These are phyloP conservation scores for Pseudogymnoascus sp. DNA, from an alignment of 2,329 filamentous ascomycete genomes.

Conservation along the genomic window DNA sequence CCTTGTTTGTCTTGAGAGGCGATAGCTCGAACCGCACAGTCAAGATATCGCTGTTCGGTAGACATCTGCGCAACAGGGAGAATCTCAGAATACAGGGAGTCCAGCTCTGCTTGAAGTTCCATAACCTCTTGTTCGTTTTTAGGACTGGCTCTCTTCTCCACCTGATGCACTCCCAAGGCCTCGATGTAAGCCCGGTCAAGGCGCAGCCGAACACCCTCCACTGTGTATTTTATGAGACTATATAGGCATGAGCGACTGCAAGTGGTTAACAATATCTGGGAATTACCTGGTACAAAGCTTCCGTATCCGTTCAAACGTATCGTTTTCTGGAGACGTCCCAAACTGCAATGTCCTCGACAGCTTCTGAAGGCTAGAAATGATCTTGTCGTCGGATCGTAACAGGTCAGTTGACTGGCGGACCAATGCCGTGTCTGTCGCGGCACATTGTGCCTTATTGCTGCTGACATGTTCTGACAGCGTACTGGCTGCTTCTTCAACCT, in stretches of 20 bases:
- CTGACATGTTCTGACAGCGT: slow-evolving; percentile 37
- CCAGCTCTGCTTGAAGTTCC: slow-evolving; percentile 54
- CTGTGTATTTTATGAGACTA: slow-evolving; percentile 49
- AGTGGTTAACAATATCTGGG: background rate
- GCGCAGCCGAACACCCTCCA: slow-evolving; percentile 45
- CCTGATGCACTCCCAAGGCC: slow-evolving; percentile 24
- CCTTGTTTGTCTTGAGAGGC: slow-evolving; percentile 37
- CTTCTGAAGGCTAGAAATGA: slow-evolving; percentile 58
- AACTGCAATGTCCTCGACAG: slow-evolving; percentile 53
- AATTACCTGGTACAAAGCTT: slow-evolving; percentile 46
- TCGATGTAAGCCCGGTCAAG: slow-evolving; percentile 50
- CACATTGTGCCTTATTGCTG: slow-evolving; percentile 45
- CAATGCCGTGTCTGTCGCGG: slow-evolving; percentile 36
- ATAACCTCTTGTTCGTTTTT: slow-evolving; percentile 34
- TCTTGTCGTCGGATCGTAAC: slow-evolving; percentile 55
- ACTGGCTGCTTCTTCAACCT: slow-evolving; percentile 43
- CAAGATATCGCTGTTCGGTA: slow-evolving; percentile 57
- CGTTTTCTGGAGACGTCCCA: slow-evolving; percentile 43
- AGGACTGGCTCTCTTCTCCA: background rate
- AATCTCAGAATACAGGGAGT: slow-evolving; percentile 62
- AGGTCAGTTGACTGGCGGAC: slow-evolving; percentile 41
- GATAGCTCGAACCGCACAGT: slow-evolving; percentile 46
- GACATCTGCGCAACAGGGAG: slow-evolving; percentile 64
- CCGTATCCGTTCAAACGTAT: slow-evolving; percentile 48
- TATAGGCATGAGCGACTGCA: background rate